A percentile compares a stretch with the other conserved stretches of the same genome.
Evolutionary conservation across 2,329 filamentous ascomycete genomes (phyloP).

Genomic region (Colletotrichum lentis): DNA sequence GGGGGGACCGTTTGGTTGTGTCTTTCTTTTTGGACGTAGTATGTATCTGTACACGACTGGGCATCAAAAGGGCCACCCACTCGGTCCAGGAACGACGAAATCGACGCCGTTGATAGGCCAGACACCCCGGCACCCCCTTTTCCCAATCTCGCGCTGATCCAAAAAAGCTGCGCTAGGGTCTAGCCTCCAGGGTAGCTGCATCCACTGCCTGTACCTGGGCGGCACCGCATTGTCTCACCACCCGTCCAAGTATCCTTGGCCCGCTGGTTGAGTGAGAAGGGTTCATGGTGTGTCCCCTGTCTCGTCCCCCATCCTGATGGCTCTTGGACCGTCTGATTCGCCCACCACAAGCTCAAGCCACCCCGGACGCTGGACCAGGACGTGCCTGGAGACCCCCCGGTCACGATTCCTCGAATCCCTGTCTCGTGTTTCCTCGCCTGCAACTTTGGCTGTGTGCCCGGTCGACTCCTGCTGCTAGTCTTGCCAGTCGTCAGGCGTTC

Average conservation of each 20-base stretch:
- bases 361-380: conserved; percentile 12
- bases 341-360: conserved; percentile 22
- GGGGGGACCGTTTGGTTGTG: conserved; percentile 14
- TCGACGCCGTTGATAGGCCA: conserved; percentile 33
- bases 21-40: not conserved
- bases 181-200: conserved; percentile 35
- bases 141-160: conserved; percentile 34
- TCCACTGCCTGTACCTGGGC: conserved; percentile 34
- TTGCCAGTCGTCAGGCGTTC: not conserved
- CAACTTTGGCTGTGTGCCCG: conserved; percentile 31
- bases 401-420: conserved; percentile 34
- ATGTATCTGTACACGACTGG: not conserved
- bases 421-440: conserved; percentile 39
- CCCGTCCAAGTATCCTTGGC: conserved; percentile 34
- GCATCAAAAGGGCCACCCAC: conserved; percentile 4
- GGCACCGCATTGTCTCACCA: conserved; percentile 36
- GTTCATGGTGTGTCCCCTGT: conserved; percentile 17
- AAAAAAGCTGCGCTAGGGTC: conserved; percentile 10
- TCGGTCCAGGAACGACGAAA: conserved; percentile 30
- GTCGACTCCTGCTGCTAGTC: conserved; percentile 27
- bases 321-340: conserved; percentile 32
- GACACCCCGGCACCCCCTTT: conserved; percentile 32
- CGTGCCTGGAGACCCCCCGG: conserved; percentile 23
- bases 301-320: conserved; percentile 3
- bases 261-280: no score